These are phyloP conservation scores for Coemansia sp. DNA, from an alignment of 192 early-diverging fungal species.

Conservation along the genomic window DNA sequence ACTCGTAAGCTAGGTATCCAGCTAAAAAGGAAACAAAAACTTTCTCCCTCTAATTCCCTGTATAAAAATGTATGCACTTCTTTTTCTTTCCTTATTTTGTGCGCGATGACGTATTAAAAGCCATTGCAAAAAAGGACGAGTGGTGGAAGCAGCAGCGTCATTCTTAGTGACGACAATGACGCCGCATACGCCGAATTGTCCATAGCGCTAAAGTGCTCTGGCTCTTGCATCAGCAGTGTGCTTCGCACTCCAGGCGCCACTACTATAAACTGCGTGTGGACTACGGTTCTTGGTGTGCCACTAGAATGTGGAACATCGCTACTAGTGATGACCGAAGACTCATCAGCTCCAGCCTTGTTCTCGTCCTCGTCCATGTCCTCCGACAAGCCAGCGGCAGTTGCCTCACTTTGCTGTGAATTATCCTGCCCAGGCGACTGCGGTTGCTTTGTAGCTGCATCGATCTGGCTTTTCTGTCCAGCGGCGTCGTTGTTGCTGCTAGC, in stretches of 20 bases:
- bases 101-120: neutral
- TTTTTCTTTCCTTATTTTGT: neutral
- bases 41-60: no score
- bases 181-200: neutral
- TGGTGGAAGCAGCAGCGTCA: neutral
- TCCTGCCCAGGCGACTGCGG: neutral
- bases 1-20: neutral
- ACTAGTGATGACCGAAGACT: neutral
- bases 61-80: constrained; percentile 11
- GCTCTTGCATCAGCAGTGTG: constrained; percentile 8
- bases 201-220: neutral
- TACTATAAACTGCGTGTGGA: constrained; percentile 19
- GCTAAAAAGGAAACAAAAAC: no score
- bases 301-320: no score
- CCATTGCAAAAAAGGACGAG: neutral
- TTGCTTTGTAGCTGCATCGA: neutral
- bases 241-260: constrained; percentile 11
- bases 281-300: constrained; percentile 3
- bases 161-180: neutral
- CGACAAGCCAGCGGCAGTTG: no score
- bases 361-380: neutral
- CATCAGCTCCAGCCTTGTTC: neutral
- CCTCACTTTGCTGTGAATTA: neutral
- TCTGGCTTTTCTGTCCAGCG: neutral
- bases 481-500: neutral